Conservation (phyloP, 140 eudicot genomes). For the Senecio squalidus region DNA sequence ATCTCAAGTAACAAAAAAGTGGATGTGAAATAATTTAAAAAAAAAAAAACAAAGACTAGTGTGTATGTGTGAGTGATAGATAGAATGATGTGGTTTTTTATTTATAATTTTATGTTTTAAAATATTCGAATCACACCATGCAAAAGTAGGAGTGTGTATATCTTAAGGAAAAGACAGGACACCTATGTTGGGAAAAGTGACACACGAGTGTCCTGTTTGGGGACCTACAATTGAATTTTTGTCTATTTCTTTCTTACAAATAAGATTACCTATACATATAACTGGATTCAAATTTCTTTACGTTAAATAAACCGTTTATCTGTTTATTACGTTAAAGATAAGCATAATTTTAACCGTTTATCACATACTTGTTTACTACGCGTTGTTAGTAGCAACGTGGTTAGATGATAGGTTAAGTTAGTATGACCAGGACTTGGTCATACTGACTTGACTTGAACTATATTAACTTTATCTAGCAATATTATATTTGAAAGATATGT, state of each 20-base stretch:
- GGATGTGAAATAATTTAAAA: background rate
- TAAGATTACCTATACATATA: slow-evolving; percentile 11
- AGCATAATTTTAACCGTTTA: too few relatives aligned
- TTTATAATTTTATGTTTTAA: too few relatives aligned
- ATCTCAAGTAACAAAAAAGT: slow-evolving; percentile 13
- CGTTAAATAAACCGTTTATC: too few relatives aligned
- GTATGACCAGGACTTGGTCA: too few relatives aligned
- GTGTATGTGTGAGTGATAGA: slow-evolving; percentile 11
- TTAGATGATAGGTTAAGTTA: too few relatives aligned
- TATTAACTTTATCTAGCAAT: background rate
- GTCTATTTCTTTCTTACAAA: slow-evolving; percentile 30
- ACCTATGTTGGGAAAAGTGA: slow-evolving; percentile 43
- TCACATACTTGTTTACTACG: too few relatives aligned
- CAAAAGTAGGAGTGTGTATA: slow-evolving; percentile 28
- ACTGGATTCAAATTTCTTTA: slow-evolving; percentile 10
- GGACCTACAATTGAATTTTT: slow-evolving; percentile 67
- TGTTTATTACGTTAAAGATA: too few relatives aligned
- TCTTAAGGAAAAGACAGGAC: slow-evolving; percentile 43
- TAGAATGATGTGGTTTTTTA: slow-evolving; percentile 31
- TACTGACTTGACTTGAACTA: slow-evolving; percentile 18
- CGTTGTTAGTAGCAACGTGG: too few relatives aligned
- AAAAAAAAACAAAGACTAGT: background rate
- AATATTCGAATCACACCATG: slow-evolving; percentile 39
- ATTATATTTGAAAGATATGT: background rate
- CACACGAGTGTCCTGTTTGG: slow-evolving; percentile 33